Base-by-base conservation (phyloP, 2,329 filamentous ascomycete genomes). In the Exophiala lecanii-corni region DNA sequence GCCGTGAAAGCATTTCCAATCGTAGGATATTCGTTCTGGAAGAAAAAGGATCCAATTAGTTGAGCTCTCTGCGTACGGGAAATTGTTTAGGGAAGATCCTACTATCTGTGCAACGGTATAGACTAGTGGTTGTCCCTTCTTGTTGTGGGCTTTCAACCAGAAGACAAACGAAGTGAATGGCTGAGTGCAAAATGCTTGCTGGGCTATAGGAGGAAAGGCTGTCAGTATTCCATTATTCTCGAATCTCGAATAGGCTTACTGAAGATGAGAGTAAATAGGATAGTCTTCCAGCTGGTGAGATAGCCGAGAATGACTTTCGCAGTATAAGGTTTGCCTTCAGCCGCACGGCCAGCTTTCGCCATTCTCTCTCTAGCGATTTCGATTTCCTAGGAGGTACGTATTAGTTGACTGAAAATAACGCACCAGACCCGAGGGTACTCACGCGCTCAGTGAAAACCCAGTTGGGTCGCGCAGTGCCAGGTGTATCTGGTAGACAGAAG, bases 91-190 rank as follows among this genome's bases (percentile, higher is more conserved):
- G 21, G 32, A 9, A 23, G 16, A 16, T 34, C 46, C 6, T 42
- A 49, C 46, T 17, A 49, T 49, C 21, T 49, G 46, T 6, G 46
- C 32, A 25, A 49, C 23, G 17, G 32, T 35, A 17, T 49, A 49
- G 9, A 49, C 46, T 12, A 38, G 37, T 2, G 41, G 41, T 25
- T 49, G 37, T 4, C 46, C 45, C 17, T 49, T 49, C 18, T 45
- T 49, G 46, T 49, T 49, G 17, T 49, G 46, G 10, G 46, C 46
- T 36, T 49, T 49, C 6, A 49, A 34, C 46, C 46, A 49, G 34
- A 49, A 49, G 16, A 49, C 46, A 19, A 49, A 49, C 2, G 46
- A 26, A 21, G 36, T 41, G 33, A 35, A 38, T 26, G 46, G 46
- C 25, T 49, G 46, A 19, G 17, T 41, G 31, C 36, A 30, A 33